A percentile compares a stretch with the other conserved stretches of the same genome.
These are phyloP conservation scores for Blakeslea trispora DNA, from an alignment of 371 early-diverging fungal genomes.

Conservation along the genomic window DNA sequence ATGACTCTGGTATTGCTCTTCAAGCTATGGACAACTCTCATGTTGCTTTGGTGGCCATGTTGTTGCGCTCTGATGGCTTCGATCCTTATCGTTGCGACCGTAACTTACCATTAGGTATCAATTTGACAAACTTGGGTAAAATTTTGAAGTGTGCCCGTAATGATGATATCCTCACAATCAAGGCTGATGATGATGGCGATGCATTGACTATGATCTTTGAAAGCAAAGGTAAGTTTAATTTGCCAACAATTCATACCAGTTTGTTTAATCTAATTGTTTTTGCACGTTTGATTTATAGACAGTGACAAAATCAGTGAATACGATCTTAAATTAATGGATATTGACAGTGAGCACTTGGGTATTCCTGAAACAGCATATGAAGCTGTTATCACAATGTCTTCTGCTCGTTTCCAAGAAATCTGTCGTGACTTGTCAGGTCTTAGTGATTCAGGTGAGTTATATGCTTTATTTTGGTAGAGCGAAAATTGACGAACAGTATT, in stretches of 20 bases:
- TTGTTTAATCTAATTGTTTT: no score
- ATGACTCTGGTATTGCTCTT: constrained; percentile 93
- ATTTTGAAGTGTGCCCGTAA: constrained; percentile 94
- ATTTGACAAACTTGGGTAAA: constrained; percentile 85
- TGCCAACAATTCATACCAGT: neutral
- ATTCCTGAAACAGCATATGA: constrained; percentile 96
- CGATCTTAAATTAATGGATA: constrained; percentile 96
- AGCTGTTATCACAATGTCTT: constrained; percentile 86
- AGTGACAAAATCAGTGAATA: constrained; percentile 90
- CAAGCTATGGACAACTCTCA: constrained; percentile 99
- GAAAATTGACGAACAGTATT: neutral
- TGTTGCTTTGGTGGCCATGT: constrained; percentile 92
- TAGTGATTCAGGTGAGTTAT: constrained; percentile 78
- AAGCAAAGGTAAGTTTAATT: constrained; percentile 55
- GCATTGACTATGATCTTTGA: constrained; percentile 85
- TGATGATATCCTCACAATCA: constrained; percentile 90
- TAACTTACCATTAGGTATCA: constrained; percentile 91
- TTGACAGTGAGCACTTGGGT: constrained; percentile 94
- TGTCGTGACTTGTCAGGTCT: constrained; percentile 86
- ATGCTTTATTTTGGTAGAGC: neutral
- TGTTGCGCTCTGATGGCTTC: constrained; percentile 89
- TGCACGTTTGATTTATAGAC: constrained; percentile 42
- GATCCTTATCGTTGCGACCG: constrained; percentile 96
- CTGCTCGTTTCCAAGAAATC: constrained; percentile 91
- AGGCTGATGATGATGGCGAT: constrained; percentile 89